These are phyloP conservation scores for Ligustrum vulgare DNA, from an alignment of 257 asterid species.

Conservation along the genomic window DNA sequence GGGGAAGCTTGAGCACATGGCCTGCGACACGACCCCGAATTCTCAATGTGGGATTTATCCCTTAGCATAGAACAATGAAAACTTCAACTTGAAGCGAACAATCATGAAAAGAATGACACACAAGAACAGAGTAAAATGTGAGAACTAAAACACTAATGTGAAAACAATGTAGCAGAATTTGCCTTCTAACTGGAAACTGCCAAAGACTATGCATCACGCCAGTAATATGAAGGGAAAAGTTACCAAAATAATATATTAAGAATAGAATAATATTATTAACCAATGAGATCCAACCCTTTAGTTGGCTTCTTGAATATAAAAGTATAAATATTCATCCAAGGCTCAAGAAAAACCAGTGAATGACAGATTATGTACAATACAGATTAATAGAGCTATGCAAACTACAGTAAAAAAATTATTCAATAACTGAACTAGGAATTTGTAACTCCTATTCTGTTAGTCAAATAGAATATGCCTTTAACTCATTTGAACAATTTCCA, in stretches of 20 bases:
- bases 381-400: background rate
- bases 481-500: background rate
- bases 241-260: background rate
- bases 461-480: background rate
- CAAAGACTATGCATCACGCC: no score
- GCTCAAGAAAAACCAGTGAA: background rate
- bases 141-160: no score
- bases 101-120: no score
- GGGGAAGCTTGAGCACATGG: no score
- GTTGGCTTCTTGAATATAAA: background rate
- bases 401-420: background rate
- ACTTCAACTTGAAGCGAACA: no score
- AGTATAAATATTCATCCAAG: background rate
- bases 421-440: background rate
- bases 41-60: no score
- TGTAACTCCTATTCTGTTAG: background rate
- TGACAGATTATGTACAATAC: background rate
- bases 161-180: no score
- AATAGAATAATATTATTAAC: background rate
- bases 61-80: no score
- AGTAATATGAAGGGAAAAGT: background rate
- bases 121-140: no score
- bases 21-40: no score
- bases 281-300: background rate
- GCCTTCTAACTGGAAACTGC: no score